Evolutionary conservation across 148 eudicot species (phyloP), one percentile per base, ranked within the genome.

Genomic region (Fagopyrum esculentum): DNA sequence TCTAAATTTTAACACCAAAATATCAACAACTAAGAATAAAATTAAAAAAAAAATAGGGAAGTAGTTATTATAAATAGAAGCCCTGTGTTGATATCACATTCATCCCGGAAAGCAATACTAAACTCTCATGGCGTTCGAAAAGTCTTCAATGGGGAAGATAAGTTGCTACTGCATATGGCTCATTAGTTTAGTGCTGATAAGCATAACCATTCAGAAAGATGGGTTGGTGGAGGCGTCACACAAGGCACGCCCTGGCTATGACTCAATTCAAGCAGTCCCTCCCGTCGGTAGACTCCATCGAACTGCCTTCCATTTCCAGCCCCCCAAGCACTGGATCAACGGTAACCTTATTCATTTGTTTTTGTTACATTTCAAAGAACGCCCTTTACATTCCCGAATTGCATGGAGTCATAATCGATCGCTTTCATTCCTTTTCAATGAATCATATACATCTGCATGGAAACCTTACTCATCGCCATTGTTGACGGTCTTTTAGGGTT

Each of bases 281-380:
- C 74, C 74, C 55, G 43, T 71, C 55, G 19, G 30, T 19, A 45
- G 19, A 9, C 40, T 71, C 54, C 74, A 76, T 46, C 64, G 80
- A 44, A 74, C 85, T 6, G 82, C 59, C 44, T 82, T 73, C 76
- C 85, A 82, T 50, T 79, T 82, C 61, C 85, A 77, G 19, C 80
- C 85, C 49, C 76, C 73, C 0, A 77, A 79, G 26, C 80, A 82
- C 71, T 82, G 85, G 82, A 79, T 79, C 73, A 80, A 82, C 63
- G 85, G 85, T 82, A 29, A 49, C 2, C 40, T 35, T 35, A 22
- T 22, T 22, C 26, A 22, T 35, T 35, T 35, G 40, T 35, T 35
- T 35, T 35, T 35, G 40, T 35, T 35, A 35, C 3, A 35, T 35
- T 35, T 35, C 40, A 35, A 35, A 35, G 2, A 35, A 35, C 40